These are phyloP conservation scores for Paradendryphiella salina DNA, from an alignment of 2,329 filamentous ascomycete species.

Conservation along the genomic window DNA sequence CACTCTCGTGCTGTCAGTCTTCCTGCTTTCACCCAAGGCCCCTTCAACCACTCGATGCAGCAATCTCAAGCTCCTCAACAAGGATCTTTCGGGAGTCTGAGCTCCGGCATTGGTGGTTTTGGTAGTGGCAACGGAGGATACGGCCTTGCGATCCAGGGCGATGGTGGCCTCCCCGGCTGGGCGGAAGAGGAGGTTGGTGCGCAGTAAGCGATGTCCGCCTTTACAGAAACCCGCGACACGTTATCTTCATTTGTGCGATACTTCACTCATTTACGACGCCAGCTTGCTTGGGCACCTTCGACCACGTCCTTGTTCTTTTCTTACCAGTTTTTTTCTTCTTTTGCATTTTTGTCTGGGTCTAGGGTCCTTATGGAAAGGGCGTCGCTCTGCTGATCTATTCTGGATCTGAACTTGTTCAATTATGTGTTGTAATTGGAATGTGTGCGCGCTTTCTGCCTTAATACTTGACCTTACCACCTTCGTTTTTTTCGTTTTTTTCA, in stretches of 20 bases:
- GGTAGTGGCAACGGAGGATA: slow-evolving; percentile 58
- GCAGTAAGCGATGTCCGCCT: slow-evolving; percentile 45
- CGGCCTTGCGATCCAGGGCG: slow-evolving; percentile 62
- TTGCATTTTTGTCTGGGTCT: slow-evolving; percentile 10
- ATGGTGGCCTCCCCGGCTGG: slow-evolving; percentile 63
- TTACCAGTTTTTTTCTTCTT: slow-evolving; percentile 7
- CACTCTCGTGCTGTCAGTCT: slow-evolving; percentile 86
- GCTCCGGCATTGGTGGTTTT: slow-evolving; percentile 61
- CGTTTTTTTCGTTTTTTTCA: slow-evolving; percentile 16
- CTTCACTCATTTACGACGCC: slow-evolving; percentile 16
- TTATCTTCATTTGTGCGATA: slow-evolving; percentile 39
- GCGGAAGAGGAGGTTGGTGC: slow-evolving; percentile 65
- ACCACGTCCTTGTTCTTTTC: not conserved
- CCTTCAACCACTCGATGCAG: slow-evolving; percentile 52
- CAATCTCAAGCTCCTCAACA: slow-evolving; percentile 46
- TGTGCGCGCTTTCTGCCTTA: slow-evolving; percentile 15
- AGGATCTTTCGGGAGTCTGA: slow-evolving; percentile 61
- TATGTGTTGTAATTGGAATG: slow-evolving; percentile 31
- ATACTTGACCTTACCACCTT: slow-evolving; percentile 25
- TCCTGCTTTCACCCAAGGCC: slow-evolving; percentile 69
- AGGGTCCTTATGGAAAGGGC: slow-evolving; percentile 10
- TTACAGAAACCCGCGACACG: not conserved
- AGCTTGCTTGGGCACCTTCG: not conserved
- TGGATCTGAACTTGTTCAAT: slow-evolving; percentile 16
- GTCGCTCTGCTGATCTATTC: slow-evolving; percentile 18